Conservation (phyloP, 371 early-diverging fungal genomes). For the Haplosporangium sp. region DNA sequence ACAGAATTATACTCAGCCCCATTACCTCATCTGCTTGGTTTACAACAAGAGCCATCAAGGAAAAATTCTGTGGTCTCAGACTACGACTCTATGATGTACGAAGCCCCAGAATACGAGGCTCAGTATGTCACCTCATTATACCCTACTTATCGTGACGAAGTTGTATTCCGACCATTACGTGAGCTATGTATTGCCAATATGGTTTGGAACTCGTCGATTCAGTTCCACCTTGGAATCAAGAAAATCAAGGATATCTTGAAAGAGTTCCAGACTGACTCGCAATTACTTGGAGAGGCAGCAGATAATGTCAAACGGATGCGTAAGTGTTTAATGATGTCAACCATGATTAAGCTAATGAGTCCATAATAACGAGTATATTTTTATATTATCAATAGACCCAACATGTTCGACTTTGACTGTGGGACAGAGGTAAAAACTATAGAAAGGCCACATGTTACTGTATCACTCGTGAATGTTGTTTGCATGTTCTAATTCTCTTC, state of each 20-base stretch:
- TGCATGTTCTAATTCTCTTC: neutral
- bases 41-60: slow-evolving; percentile 44
- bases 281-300: slow-evolving; percentile 30
- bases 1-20: slow-evolving; percentile 23
- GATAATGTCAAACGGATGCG: slow-evolving; percentile 44
- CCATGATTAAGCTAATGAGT: too few relatives aligned
- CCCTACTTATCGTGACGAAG: slow-evolving; percentile 48
- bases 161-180: slow-evolving; percentile 44
- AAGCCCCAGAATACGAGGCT: slow-evolving; percentile 45
- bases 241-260: slow-evolving; percentile 51
- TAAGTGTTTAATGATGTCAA: slow-evolving; percentile 7
- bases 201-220: slow-evolving; percentile 55
- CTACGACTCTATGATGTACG: slow-evolving; percentile 44
- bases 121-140: slow-evolving; percentile 52
- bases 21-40: slow-evolving; percentile 35
- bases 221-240: slow-evolving; percentile 50
- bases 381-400: slow-evolving; percentile 28
- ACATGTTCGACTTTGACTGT: slow-evolving; percentile 34
- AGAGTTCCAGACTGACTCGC: slow-evolving; percentile 42
- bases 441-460: neutral
- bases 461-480: too few relatives aligned
- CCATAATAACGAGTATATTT: too few relatives aligned
- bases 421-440: slow-evolving; percentile 25
- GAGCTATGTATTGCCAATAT: slow-evolving; percentile 54
- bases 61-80: slow-evolving; percentile 55